Evolutionary conservation across 2,329 filamentous ascomycete genomes (phyloP), one percentile per base, ranked within the genome.

Genomic region (Diaporthe eres): DNA sequence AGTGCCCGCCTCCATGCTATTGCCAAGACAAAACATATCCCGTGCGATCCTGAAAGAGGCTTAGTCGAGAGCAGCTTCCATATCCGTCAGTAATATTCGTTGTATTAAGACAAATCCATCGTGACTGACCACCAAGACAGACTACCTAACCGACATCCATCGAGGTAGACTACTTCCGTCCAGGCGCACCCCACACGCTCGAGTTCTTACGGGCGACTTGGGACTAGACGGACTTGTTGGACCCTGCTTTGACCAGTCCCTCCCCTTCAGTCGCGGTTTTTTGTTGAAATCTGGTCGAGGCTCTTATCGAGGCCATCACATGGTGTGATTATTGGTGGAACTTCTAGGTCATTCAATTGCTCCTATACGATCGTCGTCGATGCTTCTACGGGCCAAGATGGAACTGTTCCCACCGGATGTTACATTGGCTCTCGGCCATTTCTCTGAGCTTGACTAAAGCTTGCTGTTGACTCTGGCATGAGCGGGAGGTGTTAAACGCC

Each of bases 11-110:
- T 53, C 37, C 49, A 31, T 70, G 49, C 15, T 39, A 70, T 31
- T 42, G 65, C 65, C 65, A 68, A 68, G 65, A 68, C 44, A 68
- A 67, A 67, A 39, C 65, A 68, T 7, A 68, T 53, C 47, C 65
- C 65, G 65, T 68, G 65, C 65, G 44, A 51, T 8, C 47, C 65
- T 68, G 65, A 68, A 68, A 53, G 65, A 25, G 65, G 65, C n/a
- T 53, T 68, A 68, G 65, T 53, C 47, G 65, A 37, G 44, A 37
- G 47, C 28, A 37, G 44, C 31, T 6, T 39, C 63, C 63, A 68
- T 39, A 68, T 17, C 19, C 44, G 31, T 68, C 47, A 39, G 47
- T 39, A 37, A 68, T 68, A 68, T 39, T 53, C 47, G 65, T 42
- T 25, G 47, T 53, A 68, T 68, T 68, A 53, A 68, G 47, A 68